Evolutionary conservation across 2,329 filamentous ascomycete genomes (phyloP).

Genomic region (Cordyceps militaris): DNA sequence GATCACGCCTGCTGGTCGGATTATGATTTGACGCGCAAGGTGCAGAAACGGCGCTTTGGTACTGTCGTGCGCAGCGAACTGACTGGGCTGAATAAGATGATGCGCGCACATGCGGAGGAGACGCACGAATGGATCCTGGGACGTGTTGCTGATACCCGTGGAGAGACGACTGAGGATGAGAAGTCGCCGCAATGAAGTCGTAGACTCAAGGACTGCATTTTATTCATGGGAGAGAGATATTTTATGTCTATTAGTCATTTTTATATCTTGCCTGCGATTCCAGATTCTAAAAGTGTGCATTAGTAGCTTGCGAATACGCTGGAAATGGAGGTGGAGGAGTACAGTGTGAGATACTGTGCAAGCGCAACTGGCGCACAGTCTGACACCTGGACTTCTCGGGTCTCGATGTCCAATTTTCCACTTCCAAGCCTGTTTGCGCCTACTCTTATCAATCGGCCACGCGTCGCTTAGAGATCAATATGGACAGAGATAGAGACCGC

Average conservation of each 20-base stretch:
- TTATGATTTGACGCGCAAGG: conserved; percentile 50
- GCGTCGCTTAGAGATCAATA: neutral
- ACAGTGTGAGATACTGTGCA: conserved; percentile 1
- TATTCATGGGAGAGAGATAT: too few relatives aligned
- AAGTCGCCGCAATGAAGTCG: conserved; percentile 23
- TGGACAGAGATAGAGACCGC: conserved; percentile 16
- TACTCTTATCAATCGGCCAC: neutral
- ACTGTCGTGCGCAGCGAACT: conserved; percentile 46
- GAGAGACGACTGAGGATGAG: conserved; percentile 46
- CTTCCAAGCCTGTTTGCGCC: neutral
- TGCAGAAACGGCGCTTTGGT: conserved; percentile 54
- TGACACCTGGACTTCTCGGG: neutral
- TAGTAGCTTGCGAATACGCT: neutral
- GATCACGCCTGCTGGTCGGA: conserved; percentile 72
- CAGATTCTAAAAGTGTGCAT: too few relatives aligned
- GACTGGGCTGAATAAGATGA: conserved; percentile 47
- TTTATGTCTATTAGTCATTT: neutral
- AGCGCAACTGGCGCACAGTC: neutral
- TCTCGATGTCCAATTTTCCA: neutral
- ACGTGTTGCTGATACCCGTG: conserved; percentile 29
- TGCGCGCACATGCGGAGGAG: conserved; percentile 46
- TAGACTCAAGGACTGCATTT: too few relatives aligned
- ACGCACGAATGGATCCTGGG: conserved; percentile 45
- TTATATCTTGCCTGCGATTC: neutral
- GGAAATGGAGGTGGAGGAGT: neutral